These are phyloP conservation scores for Acanthamoeba culbertsoni DNA, from an alignment of 208 protist species.

Conservation along the genomic window DNA sequence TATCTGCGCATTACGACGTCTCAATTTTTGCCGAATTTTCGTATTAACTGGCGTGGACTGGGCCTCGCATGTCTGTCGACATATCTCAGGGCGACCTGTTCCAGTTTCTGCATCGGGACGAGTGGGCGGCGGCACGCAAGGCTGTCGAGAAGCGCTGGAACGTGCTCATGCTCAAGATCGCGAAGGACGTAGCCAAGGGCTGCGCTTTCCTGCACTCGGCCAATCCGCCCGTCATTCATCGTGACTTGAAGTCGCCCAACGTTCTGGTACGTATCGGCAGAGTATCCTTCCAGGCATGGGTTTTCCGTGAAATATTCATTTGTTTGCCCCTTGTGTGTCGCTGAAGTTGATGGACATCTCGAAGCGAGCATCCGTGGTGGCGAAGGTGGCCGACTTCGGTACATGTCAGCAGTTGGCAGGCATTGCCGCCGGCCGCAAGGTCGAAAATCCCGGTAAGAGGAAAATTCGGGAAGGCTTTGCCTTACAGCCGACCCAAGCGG, in stretches of 20 bases:
- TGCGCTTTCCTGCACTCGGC: slow-evolving; percentile 69
- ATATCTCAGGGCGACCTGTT: not conserved
- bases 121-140: not conserved
- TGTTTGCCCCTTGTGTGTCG: not conserved
- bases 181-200: slow-evolving; percentile 71
- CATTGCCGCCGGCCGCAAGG: slow-evolving; percentile 1
- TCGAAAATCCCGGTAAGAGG: slow-evolving; percentile 38
- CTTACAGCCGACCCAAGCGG: not conserved
- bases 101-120: not conserved
- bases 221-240: slow-evolving; percentile 70
- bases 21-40: not conserved
- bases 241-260: slow-evolving; percentile 73
- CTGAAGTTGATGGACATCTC: slow-evolving; percentile 3
- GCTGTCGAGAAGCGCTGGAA: not conserved
- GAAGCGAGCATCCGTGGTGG: not conserved
- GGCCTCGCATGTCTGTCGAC: not conserved
- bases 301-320: not conserved
- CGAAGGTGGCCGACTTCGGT: slow-evolving; percentile 53
- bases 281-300: not conserved
- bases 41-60: too few relatives aligned
- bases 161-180: slow-evolving; percentile 63
- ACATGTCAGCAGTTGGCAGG: not conserved
- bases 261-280: slow-evolving; percentile 65
- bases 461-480: not conserved
- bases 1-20: not conserved